phyloP scores from a whole-genome alignment of 805 yeast species.

The Wickerhamiella vanderwaltii region DNA sequence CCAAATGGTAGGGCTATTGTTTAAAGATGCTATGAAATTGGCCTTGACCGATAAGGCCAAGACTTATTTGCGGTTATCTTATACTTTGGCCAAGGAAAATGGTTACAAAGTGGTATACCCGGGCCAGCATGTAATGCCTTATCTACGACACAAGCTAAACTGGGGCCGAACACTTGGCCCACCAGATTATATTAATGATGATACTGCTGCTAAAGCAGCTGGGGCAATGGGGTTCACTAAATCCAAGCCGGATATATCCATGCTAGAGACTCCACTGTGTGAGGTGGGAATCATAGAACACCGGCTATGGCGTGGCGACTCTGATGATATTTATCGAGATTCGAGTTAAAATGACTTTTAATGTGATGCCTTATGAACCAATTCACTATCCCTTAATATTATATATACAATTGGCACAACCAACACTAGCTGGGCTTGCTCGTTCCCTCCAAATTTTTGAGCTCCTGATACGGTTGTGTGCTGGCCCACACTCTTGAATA shows the following conservation, averaged over 20 bases:
- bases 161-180: conserved; percentile 5
- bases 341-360: no score
- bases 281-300: neutral
- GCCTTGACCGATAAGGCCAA: conserved; percentile 2
- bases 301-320: neutral
- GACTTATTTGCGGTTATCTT: neutral
- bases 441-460: no score
- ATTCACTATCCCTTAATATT: no score
- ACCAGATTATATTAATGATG: neutral
- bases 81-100: neutral
- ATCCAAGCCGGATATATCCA: neutral
- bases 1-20: neutral
- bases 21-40: conserved; percentile 3
- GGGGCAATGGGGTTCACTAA: conserved; percentile 1
- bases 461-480: no score
- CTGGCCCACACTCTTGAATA: no score
- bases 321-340: neutral
- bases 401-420: no score
- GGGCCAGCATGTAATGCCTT: conserved; percentile 4
- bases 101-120: neutral
- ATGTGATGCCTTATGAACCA: no score
- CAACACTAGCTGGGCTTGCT: no score
- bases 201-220: conserved; percentile 1
- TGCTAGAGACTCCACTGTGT: neutral
- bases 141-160: neutral